Evolutionary conservation across 805 yeast genomes (phyloP).

Genomic region (Candida alai): DNA sequence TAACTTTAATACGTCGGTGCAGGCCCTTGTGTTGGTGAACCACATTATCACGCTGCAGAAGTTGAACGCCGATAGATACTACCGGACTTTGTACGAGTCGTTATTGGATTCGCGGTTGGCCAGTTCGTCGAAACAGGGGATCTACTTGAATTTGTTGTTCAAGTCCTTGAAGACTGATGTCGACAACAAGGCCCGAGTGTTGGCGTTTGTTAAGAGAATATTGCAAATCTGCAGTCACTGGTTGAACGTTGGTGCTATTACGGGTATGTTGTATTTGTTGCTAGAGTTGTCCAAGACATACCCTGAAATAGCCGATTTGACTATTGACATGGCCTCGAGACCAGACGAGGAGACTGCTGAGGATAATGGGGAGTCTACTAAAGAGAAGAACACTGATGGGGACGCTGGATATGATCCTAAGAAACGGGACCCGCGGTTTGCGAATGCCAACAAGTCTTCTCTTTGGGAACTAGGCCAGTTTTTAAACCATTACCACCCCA

Average conservation of each 20-base stretch:
- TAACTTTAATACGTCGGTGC: constrained; percentile 90
- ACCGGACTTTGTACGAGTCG: constrained; percentile 85
- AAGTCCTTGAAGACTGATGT: constrained; percentile 75
- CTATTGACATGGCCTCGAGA: constrained; percentile 47
- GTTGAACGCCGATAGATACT: constrained; percentile 64
- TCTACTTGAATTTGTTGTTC: constrained; percentile 81
- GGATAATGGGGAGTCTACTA: constrained; percentile 22
- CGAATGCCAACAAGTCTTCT: constrained; percentile 79
- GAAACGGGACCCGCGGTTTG: constrained; percentile 88
- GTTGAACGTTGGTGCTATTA: constrained; percentile 81
- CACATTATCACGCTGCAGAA: constrained; percentile 68
- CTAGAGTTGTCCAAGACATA: constrained; percentile 59
- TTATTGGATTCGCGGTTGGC: constrained; percentile 79
- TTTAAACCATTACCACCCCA: constrained; percentile 84
- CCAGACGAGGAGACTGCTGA: constrained; percentile 39
- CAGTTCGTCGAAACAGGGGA: constrained; percentile 87
- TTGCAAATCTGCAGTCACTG: constrained; percentile 82
- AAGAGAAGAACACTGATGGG: constrained; percentile 12
- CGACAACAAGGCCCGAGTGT: constrained; percentile 53
- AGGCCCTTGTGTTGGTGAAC: constrained; percentile 80
- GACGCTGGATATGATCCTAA: constrained; percentile 63
- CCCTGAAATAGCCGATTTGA: constrained; percentile 66
- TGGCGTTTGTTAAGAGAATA: constrained; percentile 88
- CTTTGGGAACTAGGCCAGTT: constrained; percentile 84
- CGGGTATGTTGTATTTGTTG: constrained; percentile 77